These are phyloP conservation scores for Heimioporus sp. DNA, from an alignment of 768 basidiomycete species.

Conservation along the genomic window DNA sequence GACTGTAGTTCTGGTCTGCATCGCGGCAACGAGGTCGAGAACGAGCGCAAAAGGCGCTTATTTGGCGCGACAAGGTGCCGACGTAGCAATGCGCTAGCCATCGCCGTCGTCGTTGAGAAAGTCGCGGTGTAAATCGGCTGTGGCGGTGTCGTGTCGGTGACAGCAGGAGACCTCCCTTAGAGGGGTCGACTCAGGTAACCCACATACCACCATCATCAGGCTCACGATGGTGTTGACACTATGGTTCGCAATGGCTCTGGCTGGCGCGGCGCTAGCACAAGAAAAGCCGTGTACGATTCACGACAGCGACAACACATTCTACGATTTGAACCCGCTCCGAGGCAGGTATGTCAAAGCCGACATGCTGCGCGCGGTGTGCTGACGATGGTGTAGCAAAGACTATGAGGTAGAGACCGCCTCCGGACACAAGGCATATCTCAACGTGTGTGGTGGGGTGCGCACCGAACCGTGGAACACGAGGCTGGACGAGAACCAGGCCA, in stretches of 20 bases:
- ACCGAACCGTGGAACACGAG: constrained; percentile 60
- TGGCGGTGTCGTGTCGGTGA: constrained; percentile 13
- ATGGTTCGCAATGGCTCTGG: constrained; percentile 3
- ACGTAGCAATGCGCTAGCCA: constrained; percentile 68
- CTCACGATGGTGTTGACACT: constrained; percentile 2
- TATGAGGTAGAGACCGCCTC: constrained; percentile 51
- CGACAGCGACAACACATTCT: constrained; percentile 50
- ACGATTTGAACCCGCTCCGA: constrained; percentile 63
- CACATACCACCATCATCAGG: constrained; percentile 3
- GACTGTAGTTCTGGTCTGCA: constrained; percentile 25
- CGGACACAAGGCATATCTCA: constrained; percentile 51
- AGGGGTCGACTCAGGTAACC: constrained; percentile 20
- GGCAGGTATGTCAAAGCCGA: constrained; percentile 42
- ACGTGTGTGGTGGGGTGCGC: constrained; percentile 58
- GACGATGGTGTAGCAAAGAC: constrained; percentile 51
- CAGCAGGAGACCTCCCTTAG: constrained; percentile 14
- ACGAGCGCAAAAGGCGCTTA: constrained; percentile 23
- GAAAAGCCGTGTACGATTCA: constrained; percentile 65
- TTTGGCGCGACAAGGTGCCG: constrained; percentile 46
- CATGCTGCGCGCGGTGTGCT: background rate
- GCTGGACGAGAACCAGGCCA: constrained; percentile 42
- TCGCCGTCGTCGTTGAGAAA: constrained; percentile 37
- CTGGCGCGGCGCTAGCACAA: constrained; percentile 20
- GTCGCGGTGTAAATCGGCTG: constrained; percentile 28
- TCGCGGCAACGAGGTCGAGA: constrained; percentile 24